These are phyloP conservation scores for Parathielavia appendiculata DNA, from an alignment of 495 filamentous ascomycete species.

Conservation along the genomic window DNA sequence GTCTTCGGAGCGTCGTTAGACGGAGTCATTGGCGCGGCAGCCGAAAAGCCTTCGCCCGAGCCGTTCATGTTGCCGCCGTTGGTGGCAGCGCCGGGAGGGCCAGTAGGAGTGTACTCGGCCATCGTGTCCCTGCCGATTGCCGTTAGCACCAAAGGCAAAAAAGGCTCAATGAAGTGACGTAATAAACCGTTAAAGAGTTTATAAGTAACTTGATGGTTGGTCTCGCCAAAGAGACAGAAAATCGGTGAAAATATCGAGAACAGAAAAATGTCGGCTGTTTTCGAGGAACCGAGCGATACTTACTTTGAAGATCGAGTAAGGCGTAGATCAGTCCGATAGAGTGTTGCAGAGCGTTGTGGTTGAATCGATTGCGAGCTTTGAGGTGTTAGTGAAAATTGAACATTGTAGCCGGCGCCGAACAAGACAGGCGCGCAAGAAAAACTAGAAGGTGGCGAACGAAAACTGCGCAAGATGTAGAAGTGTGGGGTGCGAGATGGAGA, in stretches of 20 bases:
- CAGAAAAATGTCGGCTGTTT: neutral
- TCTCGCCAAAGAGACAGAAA: neutral
- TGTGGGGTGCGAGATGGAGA: neutral
- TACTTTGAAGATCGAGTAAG: too few species aligned
- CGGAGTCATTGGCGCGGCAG: conserved; percentile 16
- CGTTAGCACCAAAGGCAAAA: neutral
- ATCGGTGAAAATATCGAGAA: neutral
- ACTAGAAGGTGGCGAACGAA: too few species aligned
- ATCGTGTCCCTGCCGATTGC: conserved; percentile 13
- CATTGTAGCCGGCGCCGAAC: too few species aligned
- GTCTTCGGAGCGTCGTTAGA: conserved; percentile 35
- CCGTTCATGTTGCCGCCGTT: conserved; percentile 31
- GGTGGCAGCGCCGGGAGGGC: conserved; percentile 23
- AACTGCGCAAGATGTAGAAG: too few species aligned
- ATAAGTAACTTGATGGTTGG: neutral
- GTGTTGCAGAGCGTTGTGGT: too few species aligned
- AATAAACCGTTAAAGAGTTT: too few species aligned
- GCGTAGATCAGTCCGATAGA: too few species aligned
- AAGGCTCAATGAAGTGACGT: neutral
- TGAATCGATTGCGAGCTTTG: too few species aligned
- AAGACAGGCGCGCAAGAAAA: too few species aligned
- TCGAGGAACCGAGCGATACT: neutral
- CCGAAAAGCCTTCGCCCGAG: conserved; percentile 21
- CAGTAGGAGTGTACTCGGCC: conserved; percentile 28
- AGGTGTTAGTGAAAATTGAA: too few species aligned